Percentiles rank a stretch among this genome's conserved stretches.
Evolutionary conservation across 2,329 filamentous ascomycete species (phyloP).

Genomic region (Ophiostoma ips): DNA sequence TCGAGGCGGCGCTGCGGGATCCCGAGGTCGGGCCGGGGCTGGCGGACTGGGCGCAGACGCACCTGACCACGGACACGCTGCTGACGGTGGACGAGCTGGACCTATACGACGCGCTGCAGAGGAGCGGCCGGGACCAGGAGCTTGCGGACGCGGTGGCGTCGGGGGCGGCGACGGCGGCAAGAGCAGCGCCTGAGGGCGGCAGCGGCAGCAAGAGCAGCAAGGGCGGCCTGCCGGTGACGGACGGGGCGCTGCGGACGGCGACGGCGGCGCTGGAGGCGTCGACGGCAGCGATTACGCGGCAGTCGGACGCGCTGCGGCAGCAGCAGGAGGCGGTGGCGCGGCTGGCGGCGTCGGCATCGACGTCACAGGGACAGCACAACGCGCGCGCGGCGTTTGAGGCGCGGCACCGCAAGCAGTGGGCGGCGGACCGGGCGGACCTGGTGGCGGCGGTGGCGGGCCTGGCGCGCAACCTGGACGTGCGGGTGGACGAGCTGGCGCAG

Average conservation of each 20-base stretch:
- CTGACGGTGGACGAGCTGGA: constrained; percentile 39
- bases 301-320: constrained; percentile 44
- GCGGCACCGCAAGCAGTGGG: constrained; percentile 25
- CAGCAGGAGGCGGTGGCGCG: constrained; percentile 48
- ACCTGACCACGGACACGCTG: constrained; percentile 36
- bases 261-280: constrained; percentile 51
- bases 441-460: constrained; percentile 33
- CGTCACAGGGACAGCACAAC: constrained; percentile 18
- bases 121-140: constrained; percentile 32
- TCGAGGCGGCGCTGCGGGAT: constrained; percentile 25
- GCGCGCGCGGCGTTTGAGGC: constrained; percentile 23
- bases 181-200: background rate
- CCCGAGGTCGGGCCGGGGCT: constrained; percentile 23
- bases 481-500: constrained; percentile 35
- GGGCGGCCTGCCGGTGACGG: constrained; percentile 35
- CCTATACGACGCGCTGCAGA: constrained; percentile 33
- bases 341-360: constrained; percentile 27
- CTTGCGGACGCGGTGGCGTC: too few relatives aligned
- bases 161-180: too few relatives aligned
- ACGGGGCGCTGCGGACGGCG: constrained; percentile 46
- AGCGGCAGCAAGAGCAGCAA: too few relatives aligned
- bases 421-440: constrained; percentile 28
- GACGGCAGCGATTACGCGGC: constrained; percentile 48
- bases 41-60: constrained; percentile 33
- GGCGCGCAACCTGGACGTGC: constrained; percentile 31